These are phyloP conservation scores for Phoma sp. DNA, from an alignment of 2,329 filamentous ascomycete genomes.

Conservation along the genomic window DNA sequence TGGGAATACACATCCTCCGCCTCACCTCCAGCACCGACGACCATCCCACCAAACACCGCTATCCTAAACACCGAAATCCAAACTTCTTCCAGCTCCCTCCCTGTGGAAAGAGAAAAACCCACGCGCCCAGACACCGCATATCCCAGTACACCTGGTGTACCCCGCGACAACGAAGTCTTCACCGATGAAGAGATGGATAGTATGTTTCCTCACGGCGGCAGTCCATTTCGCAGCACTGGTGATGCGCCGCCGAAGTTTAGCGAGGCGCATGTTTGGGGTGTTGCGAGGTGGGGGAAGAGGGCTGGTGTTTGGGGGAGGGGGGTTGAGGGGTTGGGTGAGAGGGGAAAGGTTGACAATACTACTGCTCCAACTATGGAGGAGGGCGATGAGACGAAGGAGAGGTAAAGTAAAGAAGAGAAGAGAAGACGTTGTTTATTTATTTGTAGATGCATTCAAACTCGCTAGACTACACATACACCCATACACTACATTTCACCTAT, in stretches of 20 bases:
- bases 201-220: slow-evolving; percentile 54
- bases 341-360: slow-evolving; percentile 13
- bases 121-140: not conserved
- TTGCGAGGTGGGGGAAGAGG: slow-evolving; percentile 60
- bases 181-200: slow-evolving; percentile 27
- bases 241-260: slow-evolving; percentile 60
- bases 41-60: slow-evolving; percentile 6
- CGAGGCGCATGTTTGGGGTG: slow-evolving; percentile 63
- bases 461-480: no score
- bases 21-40: no score
- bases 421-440: no score
- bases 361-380: not conserved
- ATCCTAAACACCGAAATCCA: not conserved
- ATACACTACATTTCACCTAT: slow-evolving; percentile 3
- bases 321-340: slow-evolving; percentile 55
- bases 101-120: slow-evolving; percentile 1
- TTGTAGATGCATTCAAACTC: no score
- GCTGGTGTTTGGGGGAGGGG: slow-evolving; percentile 62
- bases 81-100: not conserved
- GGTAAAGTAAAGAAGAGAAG: not conserved
- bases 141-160: not conserved
- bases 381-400: not conserved
- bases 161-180: slow-evolving; percentile 13
- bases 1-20: no score
- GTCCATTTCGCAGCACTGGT: slow-evolving; percentile 54